Evolutionary conservation across 768 basidiomycete species (phyloP), one percentile per base, ranked within the genome.

Genomic region (Lentinus tigrinus): DNA sequence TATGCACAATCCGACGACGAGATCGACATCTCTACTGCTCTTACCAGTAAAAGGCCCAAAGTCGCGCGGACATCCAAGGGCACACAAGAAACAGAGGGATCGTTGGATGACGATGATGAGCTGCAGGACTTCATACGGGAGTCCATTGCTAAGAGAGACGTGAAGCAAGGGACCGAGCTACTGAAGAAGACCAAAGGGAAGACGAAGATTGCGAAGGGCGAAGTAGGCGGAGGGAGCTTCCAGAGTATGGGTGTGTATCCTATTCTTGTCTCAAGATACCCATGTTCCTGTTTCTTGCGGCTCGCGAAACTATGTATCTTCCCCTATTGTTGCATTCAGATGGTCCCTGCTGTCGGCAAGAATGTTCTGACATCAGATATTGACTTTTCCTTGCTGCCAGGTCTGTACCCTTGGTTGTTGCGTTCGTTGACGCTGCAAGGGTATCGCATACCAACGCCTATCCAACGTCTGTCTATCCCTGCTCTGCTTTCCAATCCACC

Each of bases 401-500:
- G 92, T 56, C 82, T 98, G 9, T 84, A 90, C 62, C 93, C 94
- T 0, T 84, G 85, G 26, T 76, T 98, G 1, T 80, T 98, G 21
- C 86, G 93, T 50, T 88, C 93, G 2, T 76, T 98, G 38, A 88
- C 89, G 2, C 78, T 95, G n/a, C 89, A 96, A 67, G 96, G 96
- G 17, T 98, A 93, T 73, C 88, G 92, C 36, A 89, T 87, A 43
- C 97, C 97, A 14, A 99, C 97, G 0, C 97, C 97, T 0, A 98
- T 99, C 49, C 97, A 99, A 72, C 85, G 96, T 6, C 81, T 90
- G 23, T 78, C 94, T 3, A 91, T 99, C 44, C 97, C 97, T 6
- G 78, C 87, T 19, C 82, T 97, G 40, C 83, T 98, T 38, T 73
- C 88, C 13, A 85, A 82, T 40, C 94, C 95, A 39, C 93, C 95